Evolutionary conservation across 495 filamentous ascomycete species (phyloP).

Genomic region (Staphylotrichum tortipilum): DNA sequence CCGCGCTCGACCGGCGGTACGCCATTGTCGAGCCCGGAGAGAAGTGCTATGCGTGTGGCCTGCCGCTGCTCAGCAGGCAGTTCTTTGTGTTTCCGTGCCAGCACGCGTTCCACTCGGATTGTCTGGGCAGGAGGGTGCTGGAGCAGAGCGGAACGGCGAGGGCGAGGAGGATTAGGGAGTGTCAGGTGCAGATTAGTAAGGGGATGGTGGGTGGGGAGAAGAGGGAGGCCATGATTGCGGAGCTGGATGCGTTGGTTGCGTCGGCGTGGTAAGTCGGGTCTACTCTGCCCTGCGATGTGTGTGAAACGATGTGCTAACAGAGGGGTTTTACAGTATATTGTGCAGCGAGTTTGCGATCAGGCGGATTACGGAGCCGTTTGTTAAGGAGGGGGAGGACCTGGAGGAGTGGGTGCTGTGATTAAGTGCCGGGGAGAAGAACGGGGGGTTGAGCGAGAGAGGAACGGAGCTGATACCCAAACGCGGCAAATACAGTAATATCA

Average conservation of each 20-base stretch:
- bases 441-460: neutral
- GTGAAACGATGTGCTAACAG: neutral
- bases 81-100: conserved; percentile 99
- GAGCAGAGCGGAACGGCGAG: conserved; percentile 64
- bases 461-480: conserved; percentile 7
- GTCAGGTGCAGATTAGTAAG: conserved; percentile 70
- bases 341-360: conserved; percentile 93
- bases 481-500: too few relatives aligned
- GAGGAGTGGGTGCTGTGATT: conserved; percentile 81
- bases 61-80: conserved; percentile 78
- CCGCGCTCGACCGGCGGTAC: conserved; percentile 74
- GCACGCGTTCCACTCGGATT: conserved; percentile 94
- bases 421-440: too few relatives aligned
- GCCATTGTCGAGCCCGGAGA: conserved; percentile 96
- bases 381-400: conserved; percentile 56
- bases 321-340: conserved; percentile 54
- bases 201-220: conserved; percentile 54
- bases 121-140: conserved; percentile 73
- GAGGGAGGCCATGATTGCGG: conserved; percentile 75
- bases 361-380: conserved; percentile 85
- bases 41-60: conserved; percentile 75
- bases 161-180: conserved; percentile 70
- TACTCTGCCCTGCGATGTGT: neutral
- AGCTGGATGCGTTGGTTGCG: conserved; percentile 82
- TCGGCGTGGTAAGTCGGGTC: conserved; percentile 36